These are phyloP conservation scores for Auriscalpium vulgare DNA, from an alignment of 768 basidiomycete genomes.

Conservation along the genomic window DNA sequence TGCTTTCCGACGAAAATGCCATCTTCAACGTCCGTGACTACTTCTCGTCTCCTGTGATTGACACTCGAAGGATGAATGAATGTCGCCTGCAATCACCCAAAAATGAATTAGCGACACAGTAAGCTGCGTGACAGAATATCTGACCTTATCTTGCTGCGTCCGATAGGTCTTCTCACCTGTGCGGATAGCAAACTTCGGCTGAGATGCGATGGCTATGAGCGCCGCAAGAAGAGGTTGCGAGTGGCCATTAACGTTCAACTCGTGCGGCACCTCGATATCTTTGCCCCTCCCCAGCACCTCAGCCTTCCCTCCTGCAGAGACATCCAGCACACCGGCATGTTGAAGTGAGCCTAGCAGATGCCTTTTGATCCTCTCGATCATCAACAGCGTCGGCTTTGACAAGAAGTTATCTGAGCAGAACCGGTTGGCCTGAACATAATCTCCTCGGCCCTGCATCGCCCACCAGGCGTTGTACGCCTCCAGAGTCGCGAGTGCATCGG, in stretches of 20 bases:
- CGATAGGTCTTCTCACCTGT: constrained; percentile 59
- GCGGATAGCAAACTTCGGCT: constrained; percentile 86
- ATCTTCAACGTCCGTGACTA: constrained; percentile 22
- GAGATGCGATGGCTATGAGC: constrained; percentile 76
- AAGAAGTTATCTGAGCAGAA: constrained; percentile 87
- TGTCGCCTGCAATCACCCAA: constrained; percentile 38
- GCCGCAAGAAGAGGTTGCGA: constrained; percentile 74
- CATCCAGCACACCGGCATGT: constrained; percentile 72
- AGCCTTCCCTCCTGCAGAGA: constrained; percentile 60
- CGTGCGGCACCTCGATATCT: constrained; percentile 44
- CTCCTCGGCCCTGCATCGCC: constrained; percentile 55
- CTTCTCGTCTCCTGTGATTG: constrained; percentile 58
- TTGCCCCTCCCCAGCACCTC: constrained; percentile 23
- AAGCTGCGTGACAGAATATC: constrained; percentile 9
- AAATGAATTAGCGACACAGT: too few species aligned
- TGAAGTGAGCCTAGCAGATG: constrained; percentile 75
- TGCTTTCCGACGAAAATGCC: constrained; percentile 48
- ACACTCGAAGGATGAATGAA: constrained; percentile 85
- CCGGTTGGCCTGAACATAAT: constrained; percentile 56
- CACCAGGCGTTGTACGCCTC: constrained; percentile 82
- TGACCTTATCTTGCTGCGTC: constrained; percentile 79
- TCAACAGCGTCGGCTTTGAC: constrained; percentile 72
- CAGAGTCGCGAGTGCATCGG: constrained; percentile 74
- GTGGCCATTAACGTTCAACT: constrained; percentile 64
- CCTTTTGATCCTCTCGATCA: constrained; percentile 72